A percentile compares a stretch with the other conserved stretches of the same genome.
phyloP scores from a whole-genome alignment of 805 yeast genomes.

The Pichia pseudocactophila region DNA sequence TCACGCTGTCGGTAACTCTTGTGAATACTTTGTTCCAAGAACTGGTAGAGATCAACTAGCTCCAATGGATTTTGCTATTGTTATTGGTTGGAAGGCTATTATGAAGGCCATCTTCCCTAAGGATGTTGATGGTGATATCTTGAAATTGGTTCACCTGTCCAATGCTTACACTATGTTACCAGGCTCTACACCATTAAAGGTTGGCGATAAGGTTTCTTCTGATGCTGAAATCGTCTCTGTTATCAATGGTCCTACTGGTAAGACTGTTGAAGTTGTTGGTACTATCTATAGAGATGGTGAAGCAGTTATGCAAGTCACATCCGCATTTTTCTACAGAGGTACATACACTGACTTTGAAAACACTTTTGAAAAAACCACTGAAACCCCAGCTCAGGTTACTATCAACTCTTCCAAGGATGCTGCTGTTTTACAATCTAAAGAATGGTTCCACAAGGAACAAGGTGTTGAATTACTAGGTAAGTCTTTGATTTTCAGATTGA shows the following conservation, averaged over 20 bases:
- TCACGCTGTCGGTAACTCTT: slow-evolving; percentile 93
- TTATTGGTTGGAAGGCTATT: slow-evolving; percentile 96
- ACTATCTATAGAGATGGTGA: slow-evolving; percentile 64
- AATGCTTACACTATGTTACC: slow-evolving; percentile 91
- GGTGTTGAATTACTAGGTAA: slow-evolving; percentile 65
- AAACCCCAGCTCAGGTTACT: slow-evolving; percentile 76
- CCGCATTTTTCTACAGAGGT: slow-evolving; percentile 96
- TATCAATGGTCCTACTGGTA: slow-evolving; percentile 85
- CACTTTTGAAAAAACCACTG: slow-evolving; percentile 82
- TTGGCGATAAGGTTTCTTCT: slow-evolving; percentile 78
- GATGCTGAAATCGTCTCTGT: slow-evolving; percentile 83
- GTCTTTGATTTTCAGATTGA: slow-evolving; percentile 81
- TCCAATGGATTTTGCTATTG: slow-evolving; percentile 99
- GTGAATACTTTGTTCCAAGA: slow-evolving; percentile 91
- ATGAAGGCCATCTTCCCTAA: slow-evolving; percentile 97
- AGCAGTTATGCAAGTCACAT: slow-evolving; percentile 88
- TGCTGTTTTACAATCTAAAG: slow-evolving; percentile 89
- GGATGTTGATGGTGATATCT: slow-evolving; percentile 90
- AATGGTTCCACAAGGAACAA: slow-evolving; percentile 88
- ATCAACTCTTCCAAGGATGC: slow-evolving; percentile 76
- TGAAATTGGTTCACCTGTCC: slow-evolving; percentile 88
- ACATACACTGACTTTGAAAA: slow-evolving; percentile 77
- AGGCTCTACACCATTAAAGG: slow-evolving; percentile 81
- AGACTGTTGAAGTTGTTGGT: slow-evolving; percentile 92
- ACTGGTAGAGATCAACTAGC: slow-evolving; percentile 79